Evolutionary conservation across 1,284 basidiomycete genomes (phyloP), one percentile per base, ranked within the genome.

Genomic region (Irpex lacteus): DNA sequence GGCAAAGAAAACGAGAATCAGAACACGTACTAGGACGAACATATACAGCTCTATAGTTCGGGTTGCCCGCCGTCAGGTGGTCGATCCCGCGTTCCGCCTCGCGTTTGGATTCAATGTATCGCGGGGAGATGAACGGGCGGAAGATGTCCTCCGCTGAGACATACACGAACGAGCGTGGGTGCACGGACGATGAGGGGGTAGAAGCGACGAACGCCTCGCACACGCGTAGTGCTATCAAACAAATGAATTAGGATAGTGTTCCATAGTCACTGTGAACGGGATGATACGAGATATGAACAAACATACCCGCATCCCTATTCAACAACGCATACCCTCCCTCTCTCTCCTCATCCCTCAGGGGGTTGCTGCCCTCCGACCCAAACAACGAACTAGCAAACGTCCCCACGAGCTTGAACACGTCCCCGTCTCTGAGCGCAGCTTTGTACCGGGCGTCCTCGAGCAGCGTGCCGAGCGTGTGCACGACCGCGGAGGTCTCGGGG

Each of bases 141-240:
- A 90, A 95, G 53, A 96, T 87, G 72, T 98, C 96, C 70, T 96
- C 96, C 4, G 97, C 96, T 38, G 97, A 99, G 66, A 99, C 83
- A 77, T 92, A 98, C 53, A 98, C 84, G 77, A 99, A 98, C 4
- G 94, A 86, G 59, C 88, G 85, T 61, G 83, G 80, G 3, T 70
- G 67, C 50, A 76, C 74, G 60, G 75, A 68, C 34, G 67, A 61
- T 7, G 73, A 66, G 9, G 76, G 74, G 47, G 71, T 70, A 26
- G 82, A 83, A 26, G 79, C 76, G 37, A 89, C 69, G 74, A 94
- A 92, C 6, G 91, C 85, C 72, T 91, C 84, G 72, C 92, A 90
- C 37, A 93, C 89, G 32, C 83, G 82, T 63, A 95, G 72, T 32
- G 92, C 91, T 94, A 34, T 34, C 32, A 54, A 34, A 63, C 34